Percentiles rank a stretch among this genome's conserved stretches.
These are phyloP conservation scores for Suhomyces guaymorum DNA, from an alignment of 1,139 yeast species.

Conservation along the genomic window DNA sequence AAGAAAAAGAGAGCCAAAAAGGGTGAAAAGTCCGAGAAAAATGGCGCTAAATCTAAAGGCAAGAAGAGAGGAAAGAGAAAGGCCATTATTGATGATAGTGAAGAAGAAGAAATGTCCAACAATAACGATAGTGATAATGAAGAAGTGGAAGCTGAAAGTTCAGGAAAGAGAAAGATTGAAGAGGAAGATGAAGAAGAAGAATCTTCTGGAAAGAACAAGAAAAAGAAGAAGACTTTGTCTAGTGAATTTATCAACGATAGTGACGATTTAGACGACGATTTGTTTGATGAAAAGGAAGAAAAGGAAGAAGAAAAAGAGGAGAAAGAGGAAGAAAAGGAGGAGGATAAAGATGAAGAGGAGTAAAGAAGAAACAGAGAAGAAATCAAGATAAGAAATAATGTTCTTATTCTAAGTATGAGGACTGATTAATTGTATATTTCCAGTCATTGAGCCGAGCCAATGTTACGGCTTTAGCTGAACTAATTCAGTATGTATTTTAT, in stretches of 20 bases:
- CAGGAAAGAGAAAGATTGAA: slow-evolving; percentile 17
- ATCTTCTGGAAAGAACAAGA: slow-evolving; percentile 21
- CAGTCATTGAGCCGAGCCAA: too few relatives aligned
- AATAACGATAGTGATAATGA: too few relatives aligned
- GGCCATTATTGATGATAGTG: slow-evolving; percentile 24
- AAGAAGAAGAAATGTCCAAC: slow-evolving; percentile 19
- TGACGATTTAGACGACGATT: slow-evolving; percentile 43
- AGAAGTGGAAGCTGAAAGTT: slow-evolving; percentile 14
- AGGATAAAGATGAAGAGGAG: slow-evolving; percentile 18
- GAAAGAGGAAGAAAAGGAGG: slow-evolving; percentile 19
- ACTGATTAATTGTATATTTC: too few relatives aligned
- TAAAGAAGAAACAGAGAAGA: too few relatives aligned
- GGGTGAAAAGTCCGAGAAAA: slow-evolving; percentile 18
- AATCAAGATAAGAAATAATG: too few relatives aligned
- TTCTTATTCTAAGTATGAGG: too few relatives aligned
- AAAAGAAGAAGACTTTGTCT: slow-evolving; percentile 39
- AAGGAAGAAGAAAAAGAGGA: slow-evolving; percentile 21
- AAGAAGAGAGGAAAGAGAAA: slow-evolving; percentile 23
- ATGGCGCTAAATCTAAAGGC: slow-evolving; percentile 8
- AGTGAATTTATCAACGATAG: slow-evolving; percentile 55
- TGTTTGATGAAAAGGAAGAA: slow-evolving; percentile 17
- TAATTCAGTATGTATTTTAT: too few relatives aligned
- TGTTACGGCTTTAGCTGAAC: too few relatives aligned
- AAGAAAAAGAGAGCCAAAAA: slow-evolving; percentile 21
- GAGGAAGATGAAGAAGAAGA: slow-evolving; percentile 19